phyloP scores from a whole-genome alignment of 352 stramenopile species.

The Pythium insidiosum region DNA sequence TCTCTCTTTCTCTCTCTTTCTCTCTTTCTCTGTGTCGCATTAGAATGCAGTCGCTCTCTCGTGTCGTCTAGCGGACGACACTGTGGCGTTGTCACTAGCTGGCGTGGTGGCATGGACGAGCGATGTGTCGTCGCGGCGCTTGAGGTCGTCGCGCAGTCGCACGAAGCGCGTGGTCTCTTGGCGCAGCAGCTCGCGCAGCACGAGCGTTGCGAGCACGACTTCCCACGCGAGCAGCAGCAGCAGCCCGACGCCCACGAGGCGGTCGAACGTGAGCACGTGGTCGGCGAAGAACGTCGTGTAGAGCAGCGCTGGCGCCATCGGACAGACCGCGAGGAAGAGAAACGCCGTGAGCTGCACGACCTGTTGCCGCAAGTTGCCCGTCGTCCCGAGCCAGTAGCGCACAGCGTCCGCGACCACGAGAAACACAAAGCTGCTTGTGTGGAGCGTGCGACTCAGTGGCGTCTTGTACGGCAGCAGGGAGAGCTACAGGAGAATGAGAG shows the following conservation, averaged over 20 bases:
- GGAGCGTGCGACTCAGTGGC: constrained; percentile 28
- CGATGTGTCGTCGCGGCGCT: too few species aligned
- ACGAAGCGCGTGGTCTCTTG: constrained; percentile 55
- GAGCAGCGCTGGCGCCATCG: constrained; percentile 38
- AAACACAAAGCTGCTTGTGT: constrained; percentile 32
- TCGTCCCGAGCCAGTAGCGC: constrained; percentile 50
- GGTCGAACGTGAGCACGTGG: constrained; percentile 41
- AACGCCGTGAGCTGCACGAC: constrained; percentile 64
- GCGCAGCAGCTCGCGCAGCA: constrained; percentile 40
- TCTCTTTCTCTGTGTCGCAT: too few species aligned
- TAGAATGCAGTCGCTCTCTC: too few species aligned
- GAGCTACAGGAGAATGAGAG: constrained; percentile 22
- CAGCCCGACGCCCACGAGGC: constrained; percentile 22
- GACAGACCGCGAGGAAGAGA: constrained; percentile 58
- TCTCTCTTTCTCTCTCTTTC: too few species aligned
- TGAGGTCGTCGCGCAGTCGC: constrained; percentile 28
- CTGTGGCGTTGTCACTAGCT: too few species aligned
- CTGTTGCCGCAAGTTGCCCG: constrained; percentile 42
- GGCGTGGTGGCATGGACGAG: too few species aligned
- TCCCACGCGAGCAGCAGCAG: constrained; percentile 33
- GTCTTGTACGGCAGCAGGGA: constrained; percentile 27
- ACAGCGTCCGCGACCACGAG: constrained; percentile 31
- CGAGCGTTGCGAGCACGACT: constrained; percentile 23
- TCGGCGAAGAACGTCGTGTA: constrained; percentile 48
- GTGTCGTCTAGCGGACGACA: too few species aligned